These are phyloP conservation scores for Nyssa sinensis DNA, from an alignment of 148 eudicot genomes.

Conservation along the genomic window DNA sequence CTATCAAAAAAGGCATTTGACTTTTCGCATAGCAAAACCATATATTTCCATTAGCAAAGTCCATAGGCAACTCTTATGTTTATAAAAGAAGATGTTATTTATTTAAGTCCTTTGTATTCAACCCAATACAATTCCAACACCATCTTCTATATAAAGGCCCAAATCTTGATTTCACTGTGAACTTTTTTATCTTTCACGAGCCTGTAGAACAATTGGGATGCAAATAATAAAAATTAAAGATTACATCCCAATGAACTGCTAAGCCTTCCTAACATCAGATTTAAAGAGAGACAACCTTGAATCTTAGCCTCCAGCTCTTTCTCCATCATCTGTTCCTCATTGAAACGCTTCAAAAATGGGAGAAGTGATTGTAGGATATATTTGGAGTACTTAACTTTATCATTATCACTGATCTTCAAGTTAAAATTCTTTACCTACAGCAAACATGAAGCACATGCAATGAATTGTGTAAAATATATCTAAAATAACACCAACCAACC, in stretches of 20 bases:
- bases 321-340: slow-evolving; percentile 37
- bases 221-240: background rate
- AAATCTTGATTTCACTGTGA: no score
- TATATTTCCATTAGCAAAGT: background rate
- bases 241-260: background rate
- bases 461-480: background rate
- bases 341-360: slow-evolving; percentile 32
- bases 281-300: slow-evolving; percentile 28
- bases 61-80: background rate
- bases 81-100: no score
- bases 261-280: background rate
- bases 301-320: slow-evolving; percentile 41
- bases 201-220: background rate
- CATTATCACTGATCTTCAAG: slow-evolving; percentile 8
- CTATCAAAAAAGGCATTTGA: background rate
- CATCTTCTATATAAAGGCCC: background rate
- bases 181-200: background rate
- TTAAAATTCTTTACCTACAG: slow-evolving; percentile 17
- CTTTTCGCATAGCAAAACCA: background rate
- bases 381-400: slow-evolving; percentile 22
- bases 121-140: background rate
- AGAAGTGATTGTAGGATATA: slow-evolving; percentile 29
- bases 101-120: no score
- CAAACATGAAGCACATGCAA: background rate
- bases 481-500: background rate